phyloP scores from a whole-genome alignment of 2,329 filamentous ascomycete genomes.

The Apiospora marii region DNA sequence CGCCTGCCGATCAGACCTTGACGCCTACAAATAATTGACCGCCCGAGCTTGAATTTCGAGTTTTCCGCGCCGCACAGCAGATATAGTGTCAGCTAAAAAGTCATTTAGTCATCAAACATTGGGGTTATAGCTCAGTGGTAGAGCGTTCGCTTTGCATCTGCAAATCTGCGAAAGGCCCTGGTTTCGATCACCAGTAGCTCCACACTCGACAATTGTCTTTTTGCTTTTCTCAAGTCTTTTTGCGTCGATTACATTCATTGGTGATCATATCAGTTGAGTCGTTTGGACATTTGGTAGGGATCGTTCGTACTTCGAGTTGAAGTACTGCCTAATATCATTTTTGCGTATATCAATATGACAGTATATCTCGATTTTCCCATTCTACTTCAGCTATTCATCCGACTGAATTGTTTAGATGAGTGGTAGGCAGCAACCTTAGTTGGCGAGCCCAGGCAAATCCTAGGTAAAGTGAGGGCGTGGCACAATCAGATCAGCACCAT shows the following conservation, averaged over 20 bases:
- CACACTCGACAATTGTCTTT: neutral
- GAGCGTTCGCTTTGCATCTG: constrained; percentile 15
- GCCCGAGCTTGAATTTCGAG: neutral
- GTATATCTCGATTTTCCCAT: neutral
- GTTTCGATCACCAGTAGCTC: constrained; percentile 20
- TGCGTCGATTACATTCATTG: no score
- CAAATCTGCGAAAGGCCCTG: constrained; percentile 9
- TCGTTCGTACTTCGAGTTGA: no score
- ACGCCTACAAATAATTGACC: neutral
- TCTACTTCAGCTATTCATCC: no score
- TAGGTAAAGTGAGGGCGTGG: no score
- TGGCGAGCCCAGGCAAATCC: no score
- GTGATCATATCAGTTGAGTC: no score
- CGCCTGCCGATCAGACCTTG: neutral
- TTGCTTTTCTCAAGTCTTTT: neutral
- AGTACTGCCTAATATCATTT: no score
- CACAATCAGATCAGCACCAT: neutral
- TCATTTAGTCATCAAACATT: neutral
- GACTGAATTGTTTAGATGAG: no score
- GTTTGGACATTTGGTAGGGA: no score
- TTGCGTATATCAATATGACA: no score
- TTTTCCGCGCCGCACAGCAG: accelerated
- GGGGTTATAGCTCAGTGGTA: constrained; percentile 19
- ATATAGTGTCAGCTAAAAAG: neutral
- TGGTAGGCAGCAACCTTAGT: no score